phyloP scores from a whole-genome alignment of 768 basidiomycete species.

The Lentinula sp. region DNA sequence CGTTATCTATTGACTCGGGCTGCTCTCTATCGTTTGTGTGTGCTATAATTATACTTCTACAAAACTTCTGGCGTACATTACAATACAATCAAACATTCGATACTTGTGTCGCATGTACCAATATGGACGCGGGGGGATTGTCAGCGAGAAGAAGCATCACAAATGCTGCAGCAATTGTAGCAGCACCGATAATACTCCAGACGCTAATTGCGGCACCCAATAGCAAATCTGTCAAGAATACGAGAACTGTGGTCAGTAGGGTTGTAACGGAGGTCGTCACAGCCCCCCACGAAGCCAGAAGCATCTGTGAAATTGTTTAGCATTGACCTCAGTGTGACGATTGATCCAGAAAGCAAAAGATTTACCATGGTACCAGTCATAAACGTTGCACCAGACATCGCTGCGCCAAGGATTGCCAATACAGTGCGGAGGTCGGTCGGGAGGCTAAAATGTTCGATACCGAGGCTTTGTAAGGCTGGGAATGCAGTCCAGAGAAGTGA shows the following conservation, averaged over 20 bases:
- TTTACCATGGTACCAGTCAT: slow-evolving; percentile 4
- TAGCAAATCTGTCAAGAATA: slow-evolving; percentile 49
- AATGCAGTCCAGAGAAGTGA: background rate
- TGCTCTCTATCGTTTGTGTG: slow-evolving; percentile 6
- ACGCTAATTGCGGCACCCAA: slow-evolving; percentile 43
- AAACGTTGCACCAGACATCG: background rate
- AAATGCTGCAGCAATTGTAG: slow-evolving; percentile 57
- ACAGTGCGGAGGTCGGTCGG: background rate
- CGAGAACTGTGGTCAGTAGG: slow-evolving; percentile 64
- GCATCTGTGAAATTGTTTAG: background rate
- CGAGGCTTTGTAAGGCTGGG: background rate
- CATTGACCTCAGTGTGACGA: background rate
- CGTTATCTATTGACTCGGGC: slow-evolving; percentile 9
- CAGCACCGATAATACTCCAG: slow-evolving; percentile 52
- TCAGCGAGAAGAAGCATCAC: slow-evolving; percentile 34
- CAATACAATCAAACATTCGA: slow-evolving; percentile 4
- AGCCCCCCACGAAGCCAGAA: slow-evolving; percentile 41
- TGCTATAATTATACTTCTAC: slow-evolving; percentile 5
- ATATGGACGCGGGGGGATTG: background rate
- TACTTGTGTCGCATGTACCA: background rate
- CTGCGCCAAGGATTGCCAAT: background rate
- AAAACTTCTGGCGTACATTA: background rate
- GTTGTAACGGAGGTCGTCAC: slow-evolving; percentile 58
- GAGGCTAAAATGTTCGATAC: background rate
- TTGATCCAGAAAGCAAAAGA: background rate